These are phyloP conservation scores for Myochromella boudieri DNA, from an alignment of 768 basidiomycete species.

Conservation along the genomic window DNA sequence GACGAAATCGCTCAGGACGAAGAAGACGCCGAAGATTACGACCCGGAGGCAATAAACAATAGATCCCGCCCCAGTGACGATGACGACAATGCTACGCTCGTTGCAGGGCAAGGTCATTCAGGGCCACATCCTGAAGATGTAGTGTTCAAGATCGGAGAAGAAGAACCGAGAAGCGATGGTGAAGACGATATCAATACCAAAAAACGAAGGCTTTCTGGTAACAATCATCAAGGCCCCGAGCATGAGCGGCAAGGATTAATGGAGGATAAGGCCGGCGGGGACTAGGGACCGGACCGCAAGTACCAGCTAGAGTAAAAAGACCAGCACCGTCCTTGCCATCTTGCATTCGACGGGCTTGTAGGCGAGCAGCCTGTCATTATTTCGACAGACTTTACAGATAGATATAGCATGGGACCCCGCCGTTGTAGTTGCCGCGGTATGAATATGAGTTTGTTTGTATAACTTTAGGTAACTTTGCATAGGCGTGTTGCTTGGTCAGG, in stretches of 20 bases:
- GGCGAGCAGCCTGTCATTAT: too few species aligned
- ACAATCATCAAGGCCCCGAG: constrained; percentile 47
- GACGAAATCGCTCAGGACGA: constrained; percentile 96
- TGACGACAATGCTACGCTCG: constrained; percentile 72
- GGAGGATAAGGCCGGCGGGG: constrained; percentile 34
- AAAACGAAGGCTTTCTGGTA: constrained; percentile 52
- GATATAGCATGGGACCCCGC: too few species aligned
- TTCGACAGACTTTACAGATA: too few species aligned
- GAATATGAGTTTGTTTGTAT: too few species aligned
- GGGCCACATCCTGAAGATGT: constrained; percentile 61
- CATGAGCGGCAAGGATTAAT: constrained; percentile 76
- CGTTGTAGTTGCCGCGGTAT: too few species aligned
- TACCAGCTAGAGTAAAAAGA: too few species aligned
- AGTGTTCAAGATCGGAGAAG: constrained; percentile 91
- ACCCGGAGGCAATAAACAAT: constrained; percentile 70
- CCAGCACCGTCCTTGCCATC: too few species aligned
- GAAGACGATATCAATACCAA: constrained; percentile 55
- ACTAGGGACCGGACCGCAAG: too few species aligned
- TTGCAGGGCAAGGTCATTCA: constrained; percentile 56
- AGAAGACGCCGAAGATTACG: constrained; percentile 91
- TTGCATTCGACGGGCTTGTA: too few species aligned
- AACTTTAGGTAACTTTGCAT: too few species aligned
- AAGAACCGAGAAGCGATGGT: constrained; percentile 66
- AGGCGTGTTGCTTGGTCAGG: too few species aligned
- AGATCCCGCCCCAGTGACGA: constrained; percentile 54